Evolutionary conservation across 176 grass and related monocot species (phyloP).

Genomic region (Lolium perenne): DNA sequence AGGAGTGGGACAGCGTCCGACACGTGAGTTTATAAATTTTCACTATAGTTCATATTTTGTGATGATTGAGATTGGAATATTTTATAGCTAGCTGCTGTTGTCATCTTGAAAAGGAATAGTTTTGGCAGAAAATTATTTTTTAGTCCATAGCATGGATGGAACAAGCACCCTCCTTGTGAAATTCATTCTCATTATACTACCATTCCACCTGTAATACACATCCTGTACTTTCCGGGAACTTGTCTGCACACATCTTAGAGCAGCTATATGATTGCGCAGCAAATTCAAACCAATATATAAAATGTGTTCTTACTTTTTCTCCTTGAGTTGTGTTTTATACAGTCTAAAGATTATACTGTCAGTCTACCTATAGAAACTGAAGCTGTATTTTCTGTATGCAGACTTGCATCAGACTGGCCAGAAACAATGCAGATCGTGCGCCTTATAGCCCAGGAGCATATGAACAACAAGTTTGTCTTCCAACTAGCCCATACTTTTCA

Average conservation of each 20-base stretch:
- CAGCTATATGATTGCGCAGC: not conserved
- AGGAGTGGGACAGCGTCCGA: slow-evolving; percentile 87
- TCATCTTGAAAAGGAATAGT: slow-evolving; percentile 9
- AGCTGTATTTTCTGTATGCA: slow-evolving; percentile 48
- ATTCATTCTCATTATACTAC: slow-evolving; percentile 11
- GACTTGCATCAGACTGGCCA: slow-evolving; percentile 93
- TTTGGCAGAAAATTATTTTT: slow-evolving; percentile 12
- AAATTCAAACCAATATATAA: not conserved
- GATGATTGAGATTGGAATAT: slow-evolving; percentile 24
- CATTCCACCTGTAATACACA: slow-evolving; percentile 15
- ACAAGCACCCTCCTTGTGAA: not conserved
- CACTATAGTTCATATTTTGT: slow-evolving; percentile 14
- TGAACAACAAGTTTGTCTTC: slow-evolving; percentile 86
- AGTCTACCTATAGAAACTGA: slow-evolving; percentile 33
- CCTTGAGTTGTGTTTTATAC: not conserved
- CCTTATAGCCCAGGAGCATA: slow-evolving; percentile 96
- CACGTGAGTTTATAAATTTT: slow-evolving; percentile 65
- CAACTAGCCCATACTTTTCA: slow-evolving; percentile 30
- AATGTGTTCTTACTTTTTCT: not conserved
- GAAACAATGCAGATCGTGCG: slow-evolving; percentile 97
- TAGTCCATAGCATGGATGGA: not conserved
- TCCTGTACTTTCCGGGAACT: not conserved
- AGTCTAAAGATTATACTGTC: not conserved
- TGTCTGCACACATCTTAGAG: not conserved
- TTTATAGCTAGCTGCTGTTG: not conserved